Conservation (phyloP, 305 asterid species). For the Solanum chacoense region DNA sequence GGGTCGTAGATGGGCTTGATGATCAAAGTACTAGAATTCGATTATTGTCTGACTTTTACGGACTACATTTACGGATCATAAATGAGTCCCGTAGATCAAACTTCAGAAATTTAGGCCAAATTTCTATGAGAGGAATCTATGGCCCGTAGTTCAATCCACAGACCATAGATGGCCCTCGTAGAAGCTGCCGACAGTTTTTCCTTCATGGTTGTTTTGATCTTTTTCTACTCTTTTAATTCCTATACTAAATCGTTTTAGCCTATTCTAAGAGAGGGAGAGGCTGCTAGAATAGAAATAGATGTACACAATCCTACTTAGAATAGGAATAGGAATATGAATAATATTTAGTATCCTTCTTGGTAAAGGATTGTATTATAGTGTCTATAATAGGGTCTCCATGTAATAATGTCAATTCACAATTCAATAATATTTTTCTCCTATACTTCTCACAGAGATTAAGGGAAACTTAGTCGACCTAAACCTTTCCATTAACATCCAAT, state of each 20-base stretch:
- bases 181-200: neutral
- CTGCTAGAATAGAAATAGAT: neutral
- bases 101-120: neutral
- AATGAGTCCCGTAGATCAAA: neutral
- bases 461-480: neutral
- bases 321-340: neutral
- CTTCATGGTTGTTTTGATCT: neutral
- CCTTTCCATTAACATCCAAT: neutral
- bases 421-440: neutral
- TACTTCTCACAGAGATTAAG: neutral
- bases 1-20: neutral
- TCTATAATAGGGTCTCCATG: neutral
- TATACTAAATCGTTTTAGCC: neutral
- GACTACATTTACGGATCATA: neutral
- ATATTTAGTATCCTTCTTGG: neutral
- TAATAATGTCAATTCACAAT: neutral
- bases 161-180: neutral
- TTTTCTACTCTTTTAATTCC: neutral
- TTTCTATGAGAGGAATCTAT: neutral
- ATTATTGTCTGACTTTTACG: neutral
- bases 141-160: neutral
- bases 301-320: neutral
- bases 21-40: neutral
- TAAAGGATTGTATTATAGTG: neutral
- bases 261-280: neutral